Percentiles rank a stretch among this genome's conserved stretches.
These are phyloP conservation scores for Rhynchospora pubera DNA, from an alignment of 176 grass and related monocot species.

Conservation along the genomic window DNA sequence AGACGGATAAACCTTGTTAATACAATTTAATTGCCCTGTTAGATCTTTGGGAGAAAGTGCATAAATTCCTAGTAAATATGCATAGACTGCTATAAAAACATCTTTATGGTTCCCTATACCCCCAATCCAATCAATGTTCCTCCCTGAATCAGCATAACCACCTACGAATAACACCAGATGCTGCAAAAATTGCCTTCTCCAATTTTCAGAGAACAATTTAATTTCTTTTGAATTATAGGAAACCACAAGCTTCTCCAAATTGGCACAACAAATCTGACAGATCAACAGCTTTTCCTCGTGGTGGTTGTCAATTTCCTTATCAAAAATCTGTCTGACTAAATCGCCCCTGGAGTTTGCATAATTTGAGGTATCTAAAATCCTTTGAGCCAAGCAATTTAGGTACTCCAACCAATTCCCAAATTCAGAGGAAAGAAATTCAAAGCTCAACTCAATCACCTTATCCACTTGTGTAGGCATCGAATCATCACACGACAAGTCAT, in stretches of 20 bases:
- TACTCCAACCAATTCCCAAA: constrained; percentile 74
- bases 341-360: constrained; percentile 50
- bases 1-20: neutral
- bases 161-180: constrained; percentile 46
- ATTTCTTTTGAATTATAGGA: constrained; percentile 32
- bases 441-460: constrained; percentile 80
- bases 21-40: constrained; percentile 15
- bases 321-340: constrained; percentile 89
- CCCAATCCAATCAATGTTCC: constrained; percentile 69
- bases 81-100: constrained; percentile 65
- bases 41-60: constrained; percentile 31
- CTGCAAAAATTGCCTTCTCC: constrained; percentile 49
- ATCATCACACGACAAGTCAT: constrained; percentile 43
- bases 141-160: constrained; percentile 54
- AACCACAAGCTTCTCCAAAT: constrained; percentile 56
- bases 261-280: constrained; percentile 78
- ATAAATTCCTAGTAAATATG: constrained; percentile 67
- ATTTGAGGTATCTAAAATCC: constrained; percentile 44
- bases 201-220: constrained; percentile 41
- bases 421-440: constrained; percentile 63
- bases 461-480: constrained; percentile 71
- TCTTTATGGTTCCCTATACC: constrained; percentile 94
- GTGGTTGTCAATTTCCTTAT: constrained; percentile 98
- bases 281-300: constrained; percentile 92
- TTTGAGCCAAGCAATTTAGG: constrained; percentile 50